Conservation (phyloP, 352 stramenopile genomes). For the Globisporangium middletonii region DNA sequence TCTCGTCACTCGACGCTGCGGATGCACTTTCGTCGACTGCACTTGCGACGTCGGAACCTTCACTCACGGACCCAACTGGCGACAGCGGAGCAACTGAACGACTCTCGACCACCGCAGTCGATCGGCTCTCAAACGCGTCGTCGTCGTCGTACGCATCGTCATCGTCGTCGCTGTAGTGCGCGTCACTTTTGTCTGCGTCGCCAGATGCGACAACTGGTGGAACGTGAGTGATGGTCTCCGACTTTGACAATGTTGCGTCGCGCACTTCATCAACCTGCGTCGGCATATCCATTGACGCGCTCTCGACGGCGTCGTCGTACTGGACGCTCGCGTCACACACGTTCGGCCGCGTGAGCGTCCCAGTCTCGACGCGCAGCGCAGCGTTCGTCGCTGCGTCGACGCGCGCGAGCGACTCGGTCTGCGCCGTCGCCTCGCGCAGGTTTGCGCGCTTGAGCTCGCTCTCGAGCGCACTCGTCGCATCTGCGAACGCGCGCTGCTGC, state of each 20-base stretch:
- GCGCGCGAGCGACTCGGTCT: slow-evolving; percentile 33
- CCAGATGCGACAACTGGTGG: too few species aligned
- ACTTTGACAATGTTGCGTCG: background rate
- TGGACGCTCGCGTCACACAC: slow-evolving; percentile 27
- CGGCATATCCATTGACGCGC: background rate
- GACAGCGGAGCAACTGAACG: background rate
- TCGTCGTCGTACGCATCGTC: slow-evolving; percentile 23
- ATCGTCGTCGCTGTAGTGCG: background rate
- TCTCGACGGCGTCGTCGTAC: slow-evolving; percentile 12
- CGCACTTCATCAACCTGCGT: background rate
- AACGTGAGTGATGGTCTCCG: too few species aligned
- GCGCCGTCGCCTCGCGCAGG: slow-evolving; percentile 35
- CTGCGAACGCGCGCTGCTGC: slow-evolving; percentile 21
- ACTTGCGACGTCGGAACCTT: slow-evolving; percentile 1
- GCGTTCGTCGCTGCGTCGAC: slow-evolving; percentile 38
- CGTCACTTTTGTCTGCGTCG: background rate
- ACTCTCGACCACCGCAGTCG: slow-evolving; percentile 1
- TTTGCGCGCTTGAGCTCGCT: slow-evolving; percentile 22
- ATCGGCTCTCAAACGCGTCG: slow-evolving; percentile 39
- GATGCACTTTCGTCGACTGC: slow-evolving; percentile 6
- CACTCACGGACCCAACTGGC: background rate
- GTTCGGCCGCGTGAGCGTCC: slow-evolving; percentile 19
- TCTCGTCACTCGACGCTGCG: background rate
- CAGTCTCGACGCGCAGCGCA: slow-evolving; percentile 26
- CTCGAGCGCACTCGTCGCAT: slow-evolving; percentile 9